phyloP scores from a whole-genome alignment of 345 rosid genomes.

The Salix arbutifolia region DNA sequence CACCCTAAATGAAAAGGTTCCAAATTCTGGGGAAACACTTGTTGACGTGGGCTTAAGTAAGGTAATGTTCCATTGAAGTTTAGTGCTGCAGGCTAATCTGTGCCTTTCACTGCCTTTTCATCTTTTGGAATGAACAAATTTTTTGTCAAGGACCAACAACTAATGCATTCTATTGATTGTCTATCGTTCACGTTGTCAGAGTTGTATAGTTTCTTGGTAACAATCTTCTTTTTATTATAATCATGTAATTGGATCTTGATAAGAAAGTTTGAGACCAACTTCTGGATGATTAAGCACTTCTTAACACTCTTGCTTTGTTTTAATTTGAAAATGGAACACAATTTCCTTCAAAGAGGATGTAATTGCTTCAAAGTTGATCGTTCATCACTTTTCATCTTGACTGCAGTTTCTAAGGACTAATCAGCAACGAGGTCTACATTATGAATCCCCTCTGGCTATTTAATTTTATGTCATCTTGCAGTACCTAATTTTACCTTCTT shows the following conservation, averaged over 20 bases:
- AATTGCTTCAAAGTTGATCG: neutral
- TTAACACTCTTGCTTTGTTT: neutral
- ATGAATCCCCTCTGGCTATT: neutral
- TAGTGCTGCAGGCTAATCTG: neutral
- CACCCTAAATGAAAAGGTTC: conserved; percentile 50
- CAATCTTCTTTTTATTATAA: neutral
- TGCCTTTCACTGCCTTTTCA: neutral
- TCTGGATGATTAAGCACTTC: neutral
- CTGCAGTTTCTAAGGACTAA: neutral
- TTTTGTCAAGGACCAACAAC: neutral
- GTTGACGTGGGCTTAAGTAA: conserved; percentile 90
- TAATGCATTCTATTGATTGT: neutral
- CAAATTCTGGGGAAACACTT: conserved; percentile 45
- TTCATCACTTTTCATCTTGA: neutral
- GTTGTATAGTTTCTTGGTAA: neutral
- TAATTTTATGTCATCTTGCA: neutral
- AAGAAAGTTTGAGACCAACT: neutral
- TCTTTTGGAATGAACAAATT: neutral
- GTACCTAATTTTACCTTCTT: neutral
- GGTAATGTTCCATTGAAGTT: conserved; percentile 29
- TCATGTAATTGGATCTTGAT: neutral
- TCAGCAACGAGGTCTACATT: neutral
- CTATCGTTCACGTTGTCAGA: neutral
- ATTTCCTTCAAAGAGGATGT: neutral
- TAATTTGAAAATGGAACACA: neutral